Percentiles rank a stretch among this genome's conserved stretches.
phyloP scores from a whole-genome alignment of 2,329 filamentous ascomycete species.

The Penicillium sp. region DNA sequence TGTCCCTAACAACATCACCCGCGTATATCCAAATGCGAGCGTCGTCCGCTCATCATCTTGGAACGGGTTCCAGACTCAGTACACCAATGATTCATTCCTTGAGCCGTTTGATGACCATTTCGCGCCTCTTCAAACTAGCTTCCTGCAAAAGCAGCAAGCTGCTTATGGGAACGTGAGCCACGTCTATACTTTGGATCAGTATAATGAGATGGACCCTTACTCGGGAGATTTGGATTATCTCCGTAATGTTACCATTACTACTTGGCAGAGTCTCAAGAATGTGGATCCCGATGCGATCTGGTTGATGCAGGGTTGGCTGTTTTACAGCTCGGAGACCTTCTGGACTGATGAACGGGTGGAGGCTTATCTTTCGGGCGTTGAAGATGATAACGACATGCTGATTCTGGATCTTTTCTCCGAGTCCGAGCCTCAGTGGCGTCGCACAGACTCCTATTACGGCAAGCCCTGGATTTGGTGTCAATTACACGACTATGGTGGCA shows the following conservation, averaged over 20 bases:
- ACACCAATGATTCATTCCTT: constrained; percentile 51
- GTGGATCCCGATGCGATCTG: constrained; percentile 52
- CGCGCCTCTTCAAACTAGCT: constrained; percentile 46
- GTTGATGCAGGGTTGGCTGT: constrained; percentile 58
- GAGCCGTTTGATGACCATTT: constrained; percentile 49
- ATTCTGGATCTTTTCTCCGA: constrained; percentile 55
- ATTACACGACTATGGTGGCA: constrained; percentile 53
- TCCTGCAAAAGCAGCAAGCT: constrained; percentile 48
- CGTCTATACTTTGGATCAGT: constrained; percentile 55
- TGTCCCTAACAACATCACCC: constrained; percentile 46
- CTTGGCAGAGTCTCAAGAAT: constrained; percentile 50
- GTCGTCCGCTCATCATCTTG: constrained; percentile 48
- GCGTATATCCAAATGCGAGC: constrained; percentile 44
- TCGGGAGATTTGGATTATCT: constrained; percentile 49
- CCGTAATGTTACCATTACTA: constrained; percentile 44
- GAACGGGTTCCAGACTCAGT: constrained; percentile 43
- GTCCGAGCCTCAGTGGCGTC: constrained; percentile 52
- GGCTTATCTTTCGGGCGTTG: constrained; percentile 52
- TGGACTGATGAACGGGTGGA: constrained; percentile 52
- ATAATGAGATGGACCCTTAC: constrained; percentile 53
- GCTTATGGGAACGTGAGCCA: constrained; percentile 51
- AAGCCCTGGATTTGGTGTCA: constrained; percentile 59
- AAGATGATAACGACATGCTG: constrained; percentile 48
- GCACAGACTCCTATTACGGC: constrained; percentile 52
- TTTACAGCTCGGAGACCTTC: constrained; percentile 47